phyloP scores from a whole-genome alignment of 495 filamentous ascomycete genomes.

The Cercophora sp. region DNA sequence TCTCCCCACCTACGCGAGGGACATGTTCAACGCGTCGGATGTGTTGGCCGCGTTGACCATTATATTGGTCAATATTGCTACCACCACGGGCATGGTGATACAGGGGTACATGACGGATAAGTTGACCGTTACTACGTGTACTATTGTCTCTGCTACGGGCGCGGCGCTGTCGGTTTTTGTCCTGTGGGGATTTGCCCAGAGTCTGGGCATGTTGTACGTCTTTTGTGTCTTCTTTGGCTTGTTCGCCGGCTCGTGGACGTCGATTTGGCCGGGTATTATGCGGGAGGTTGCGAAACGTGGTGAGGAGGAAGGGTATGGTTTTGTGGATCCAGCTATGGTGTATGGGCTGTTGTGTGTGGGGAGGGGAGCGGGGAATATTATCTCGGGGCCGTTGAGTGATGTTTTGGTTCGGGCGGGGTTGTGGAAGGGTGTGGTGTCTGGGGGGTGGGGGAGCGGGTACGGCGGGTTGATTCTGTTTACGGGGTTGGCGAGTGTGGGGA shows the following conservation, averaged over 20 bases:
- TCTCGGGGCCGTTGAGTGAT: constrained; percentile 58
- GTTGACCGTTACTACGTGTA: constrained; percentile 55
- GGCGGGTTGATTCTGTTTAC: constrained; percentile 55
- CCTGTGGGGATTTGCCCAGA: constrained; percentile 61
- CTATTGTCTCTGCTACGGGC: constrained; percentile 55
- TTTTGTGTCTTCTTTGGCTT: constrained; percentile 67
- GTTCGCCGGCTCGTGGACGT: constrained; percentile 47
- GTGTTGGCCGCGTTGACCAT: constrained; percentile 49
- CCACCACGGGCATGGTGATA: constrained; percentile 53
- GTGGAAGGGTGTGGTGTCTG: constrained; percentile 32
- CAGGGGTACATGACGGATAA: constrained; percentile 59
- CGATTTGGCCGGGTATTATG: constrained; percentile 59
- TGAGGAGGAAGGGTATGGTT: constrained; percentile 2
- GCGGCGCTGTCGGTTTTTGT: constrained; percentile 57
- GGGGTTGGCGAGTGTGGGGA: constrained; percentile 48
- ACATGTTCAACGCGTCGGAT: constrained; percentile 39
- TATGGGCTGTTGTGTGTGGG: constrained; percentile 61
- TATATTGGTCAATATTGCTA: constrained; percentile 54
- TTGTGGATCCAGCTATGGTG: constrained; percentile 45
- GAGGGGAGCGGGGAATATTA: constrained; percentile 62
- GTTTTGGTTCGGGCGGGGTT: constrained; percentile 39
- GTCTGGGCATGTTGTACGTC: constrained; percentile 53
- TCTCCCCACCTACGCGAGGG: constrained; percentile 57
- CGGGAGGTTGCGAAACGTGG: constrained; percentile 39
- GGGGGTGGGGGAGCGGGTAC: constrained; percentile 48